Base-by-base conservation (phyloP, 225 moss, liverwort and hornwort species). In the Asterella californica region DNA sequence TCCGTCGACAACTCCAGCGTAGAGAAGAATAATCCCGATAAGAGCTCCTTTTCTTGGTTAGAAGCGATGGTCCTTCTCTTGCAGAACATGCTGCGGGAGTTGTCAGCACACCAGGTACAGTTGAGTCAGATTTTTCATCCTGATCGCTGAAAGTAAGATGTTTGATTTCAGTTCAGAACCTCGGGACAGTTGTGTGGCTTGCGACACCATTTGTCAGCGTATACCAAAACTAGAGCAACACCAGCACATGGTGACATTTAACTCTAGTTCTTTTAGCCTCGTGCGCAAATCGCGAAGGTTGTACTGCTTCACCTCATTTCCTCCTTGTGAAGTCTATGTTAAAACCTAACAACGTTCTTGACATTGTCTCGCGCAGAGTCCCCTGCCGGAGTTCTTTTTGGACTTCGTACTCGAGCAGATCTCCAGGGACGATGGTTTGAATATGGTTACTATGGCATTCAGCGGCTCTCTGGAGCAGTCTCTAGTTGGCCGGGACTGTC, bases 371-470 rank as follows among this genome's bases (percentile, higher is more conserved):
- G 32, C n/a, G 27, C 83, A 86, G 86, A 70, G 83, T 32, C 75
- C 30, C 9, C 71, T 87, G 71, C 86, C 86, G 47, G 83, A 82
- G 47, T 79, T 87, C 66, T 74, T 86, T 57, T 60, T 86, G 55
- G 61, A 32, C 38, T 83, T 86, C 64, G 32, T 82, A 12, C 78
- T 86, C 5, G 70, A 83, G 74, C 83, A 83, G 70, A 33, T 86
- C 4, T 74, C 80, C 21, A 78, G 64, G 70, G 47, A 70, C 47
- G 83, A 86, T 75, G 86, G 74, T 64, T 70, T 86, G 42, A 74
- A 79, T 70, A 22, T 86, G 53, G 83, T 81, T 74, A 76, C 50
- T 24, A 30, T 75, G 50, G 80, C 76, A 30, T 83, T 86, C 73
- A 86, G 33, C 50, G 70, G 80, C 74, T 62, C 64, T 49, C 55